Evolutionary conservation across 2,329 filamentous ascomycete genomes (phyloP).

Genomic region (Tolypocladium ophioglossoides): DNA sequence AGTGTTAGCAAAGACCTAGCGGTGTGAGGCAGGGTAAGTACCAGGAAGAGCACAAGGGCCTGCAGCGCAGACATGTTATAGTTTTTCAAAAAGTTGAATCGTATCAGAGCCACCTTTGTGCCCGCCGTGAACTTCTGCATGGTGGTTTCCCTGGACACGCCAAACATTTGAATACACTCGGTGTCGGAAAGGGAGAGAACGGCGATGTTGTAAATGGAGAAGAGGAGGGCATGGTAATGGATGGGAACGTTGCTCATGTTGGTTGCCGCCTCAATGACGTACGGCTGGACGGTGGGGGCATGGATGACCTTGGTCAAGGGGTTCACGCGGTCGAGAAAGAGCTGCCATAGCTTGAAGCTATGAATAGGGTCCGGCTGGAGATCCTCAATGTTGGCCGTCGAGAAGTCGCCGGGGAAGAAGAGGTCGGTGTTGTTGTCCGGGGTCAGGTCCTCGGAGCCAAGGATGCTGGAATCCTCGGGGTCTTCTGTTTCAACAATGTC

Average conservation of each 20-base stretch:
- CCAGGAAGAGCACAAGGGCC: slow-evolving; percentile 47
- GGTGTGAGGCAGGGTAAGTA: slow-evolving; percentile 15
- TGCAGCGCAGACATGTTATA: slow-evolving; percentile 49
- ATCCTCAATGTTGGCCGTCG: slow-evolving; percentile 29
- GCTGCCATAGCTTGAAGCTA: slow-evolving; percentile 63
- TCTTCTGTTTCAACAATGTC: slow-evolving; percentile 43
- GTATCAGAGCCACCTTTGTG: slow-evolving; percentile 37
- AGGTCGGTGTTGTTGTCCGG: slow-evolving; percentile 44
- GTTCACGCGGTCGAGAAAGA: slow-evolving; percentile 64
- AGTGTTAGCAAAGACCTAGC: not conserved
- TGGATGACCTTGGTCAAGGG: slow-evolving; percentile 65
- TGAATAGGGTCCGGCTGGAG: slow-evolving; percentile 56
- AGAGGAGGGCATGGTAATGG: slow-evolving; percentile 50
- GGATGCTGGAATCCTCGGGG: slow-evolving; percentile 34
- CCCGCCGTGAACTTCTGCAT: slow-evolving; percentile 41
- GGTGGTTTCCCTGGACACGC: slow-evolving; percentile 37
- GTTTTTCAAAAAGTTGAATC: slow-evolving; percentile 46
- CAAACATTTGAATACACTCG: slow-evolving; percentile 44
- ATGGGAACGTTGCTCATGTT: slow-evolving; percentile 44
- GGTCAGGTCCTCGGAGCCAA: slow-evolving; percentile 37
- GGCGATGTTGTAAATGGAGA: slow-evolving; percentile 55
- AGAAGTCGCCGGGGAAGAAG: slow-evolving; percentile 31
- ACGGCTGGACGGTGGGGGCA: slow-evolving; percentile 55
- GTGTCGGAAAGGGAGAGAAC: slow-evolving; percentile 42
- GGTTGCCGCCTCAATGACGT: slow-evolving; percentile 51